phyloP scores from a whole-genome alignment of 75 land plant genomes.

The Cupressus sempervirens region DNA sequence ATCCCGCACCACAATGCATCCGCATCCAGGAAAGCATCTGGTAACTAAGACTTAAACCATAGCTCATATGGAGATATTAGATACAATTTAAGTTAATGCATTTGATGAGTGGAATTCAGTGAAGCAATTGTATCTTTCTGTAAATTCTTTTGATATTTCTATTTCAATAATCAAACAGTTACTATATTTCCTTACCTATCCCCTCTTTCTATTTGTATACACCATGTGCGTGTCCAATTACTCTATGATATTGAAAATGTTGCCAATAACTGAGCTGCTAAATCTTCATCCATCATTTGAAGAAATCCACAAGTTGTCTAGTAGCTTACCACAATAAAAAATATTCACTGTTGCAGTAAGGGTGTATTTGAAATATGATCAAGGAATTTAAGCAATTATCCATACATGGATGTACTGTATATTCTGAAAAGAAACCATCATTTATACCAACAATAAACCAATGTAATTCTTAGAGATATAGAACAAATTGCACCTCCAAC shows the following conservation, averaged over 20 bases:
- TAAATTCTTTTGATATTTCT: neutral
- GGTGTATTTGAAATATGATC: too few species aligned
- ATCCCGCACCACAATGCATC: too few species aligned
- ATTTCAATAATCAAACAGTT: neutral
- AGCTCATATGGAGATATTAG: neutral
- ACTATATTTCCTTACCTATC: neutral
- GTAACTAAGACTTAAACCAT: too few species aligned
- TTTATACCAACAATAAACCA: too few species aligned
- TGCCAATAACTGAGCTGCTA: neutral
- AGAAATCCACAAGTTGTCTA: neutral
- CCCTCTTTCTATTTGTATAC: neutral
- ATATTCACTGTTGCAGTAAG: too few species aligned
- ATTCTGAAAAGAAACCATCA: too few species aligned
- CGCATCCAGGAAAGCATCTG: too few species aligned
- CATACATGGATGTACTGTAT: too few species aligned
- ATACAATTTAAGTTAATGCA: neutral
- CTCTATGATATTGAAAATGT: neutral
- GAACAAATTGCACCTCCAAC: too few species aligned
- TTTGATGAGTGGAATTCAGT: neutral
- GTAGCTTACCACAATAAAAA: too few species aligned
- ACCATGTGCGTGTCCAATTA: neutral
- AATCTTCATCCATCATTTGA: neutral
- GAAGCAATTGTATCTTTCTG: neutral
- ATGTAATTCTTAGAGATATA: too few species aligned
- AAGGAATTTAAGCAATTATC: too few species aligned